Evolutionary conservation across 1,139 yeast species (phyloP).

Genomic region (Blastobotrys persicus): DNA sequence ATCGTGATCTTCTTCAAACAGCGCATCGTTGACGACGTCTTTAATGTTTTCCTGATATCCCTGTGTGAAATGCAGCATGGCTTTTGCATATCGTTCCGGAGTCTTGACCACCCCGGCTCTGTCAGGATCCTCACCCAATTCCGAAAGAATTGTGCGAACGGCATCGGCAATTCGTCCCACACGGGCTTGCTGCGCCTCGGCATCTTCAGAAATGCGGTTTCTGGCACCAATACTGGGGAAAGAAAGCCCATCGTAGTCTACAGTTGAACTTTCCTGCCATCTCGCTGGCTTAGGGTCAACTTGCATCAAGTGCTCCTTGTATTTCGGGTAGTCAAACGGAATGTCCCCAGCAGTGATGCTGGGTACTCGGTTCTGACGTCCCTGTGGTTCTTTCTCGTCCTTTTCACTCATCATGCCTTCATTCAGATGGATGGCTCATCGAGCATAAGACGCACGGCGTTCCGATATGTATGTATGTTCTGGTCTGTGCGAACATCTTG

Average conservation of each 20-base stretch:
- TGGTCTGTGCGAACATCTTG: neutral
- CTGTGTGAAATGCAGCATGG: slow-evolving; percentile 91
- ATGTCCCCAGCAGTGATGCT: slow-evolving; percentile 25
- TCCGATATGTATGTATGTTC: neutral
- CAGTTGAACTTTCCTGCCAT: slow-evolving; percentile 57
- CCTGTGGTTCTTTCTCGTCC: neutral
- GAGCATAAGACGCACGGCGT: neutral
- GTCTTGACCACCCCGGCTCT: slow-evolving; percentile 92
- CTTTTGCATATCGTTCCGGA: slow-evolving; percentile 94
- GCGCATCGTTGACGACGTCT: slow-evolving; percentile 91
- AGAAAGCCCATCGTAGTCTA: slow-evolving; percentile 85
- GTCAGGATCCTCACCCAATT: slow-evolving; percentile 85
- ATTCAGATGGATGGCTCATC: neutral
- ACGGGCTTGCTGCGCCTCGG: slow-evolving; percentile 58
- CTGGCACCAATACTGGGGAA: slow-evolving; percentile 96
- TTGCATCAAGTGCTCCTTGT: slow-evolving; percentile 38
- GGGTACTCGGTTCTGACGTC: slow-evolving; percentile 24
- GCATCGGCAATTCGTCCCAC: slow-evolving; percentile 80
- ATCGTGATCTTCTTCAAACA: slow-evolving; percentile 96
- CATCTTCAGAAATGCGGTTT: slow-evolving; percentile 61
- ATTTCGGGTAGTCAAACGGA: slow-evolving; percentile 36
- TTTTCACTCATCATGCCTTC: neutral
- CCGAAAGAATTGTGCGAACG: slow-evolving; percentile 73
- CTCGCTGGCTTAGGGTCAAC: slow-evolving; percentile 69
- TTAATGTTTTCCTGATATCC: slow-evolving; percentile 84